Base-by-base conservation (phyloP, 108 stramenopile species). In the Cyclostephanos invisitatus region DNA sequence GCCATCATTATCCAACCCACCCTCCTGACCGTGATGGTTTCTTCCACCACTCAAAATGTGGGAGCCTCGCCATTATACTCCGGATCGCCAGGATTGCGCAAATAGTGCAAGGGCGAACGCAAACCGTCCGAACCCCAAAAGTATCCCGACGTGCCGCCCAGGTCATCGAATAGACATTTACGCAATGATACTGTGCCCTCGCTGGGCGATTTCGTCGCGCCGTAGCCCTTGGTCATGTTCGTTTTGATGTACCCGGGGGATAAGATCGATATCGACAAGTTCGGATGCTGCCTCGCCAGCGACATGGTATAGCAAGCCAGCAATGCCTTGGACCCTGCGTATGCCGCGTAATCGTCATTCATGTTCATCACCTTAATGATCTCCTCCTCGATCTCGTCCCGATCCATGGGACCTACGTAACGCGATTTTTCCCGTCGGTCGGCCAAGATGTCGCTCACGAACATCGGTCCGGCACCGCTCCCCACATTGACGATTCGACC, bases 231-330 rank as follows among this genome's bases (percentile, higher is more conserved):
- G 12, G 85, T 86, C 86, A 89, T 84, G 24, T 78, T 76, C 17
- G 85, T 86, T 38, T 86, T 81, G 20, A 89, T 89, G 38, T 72
- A 89, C 14, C 88, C 88, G 14, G 89, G 89, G 42, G 86, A 86
- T 11, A 87, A 58, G 25, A 72, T 73, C 28, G 73, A 74, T 15
- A 74, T 44, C 54, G 72, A 74, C 66, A 90, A 67, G 54, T 82
- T 78, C 15, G 86, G 85, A 61, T 86, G 61, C 47, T 70, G 29
- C 50, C 78, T 44, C 38, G 86, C 85, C 46, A 84, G 63, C 15
- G 75, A 60, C 53, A 75, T 67, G 22, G 85, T 86, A 66, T 90
- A 90, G 32, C 81, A 83, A 7, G 75, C 72, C 37, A 90, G 44
- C 21, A 90, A 68, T 0, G 86, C 85, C 47, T 90, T 90, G 38